Base-by-base conservation (phyloP, 176 grass and related monocot genomes). In the Triticum urartu region DNA sequence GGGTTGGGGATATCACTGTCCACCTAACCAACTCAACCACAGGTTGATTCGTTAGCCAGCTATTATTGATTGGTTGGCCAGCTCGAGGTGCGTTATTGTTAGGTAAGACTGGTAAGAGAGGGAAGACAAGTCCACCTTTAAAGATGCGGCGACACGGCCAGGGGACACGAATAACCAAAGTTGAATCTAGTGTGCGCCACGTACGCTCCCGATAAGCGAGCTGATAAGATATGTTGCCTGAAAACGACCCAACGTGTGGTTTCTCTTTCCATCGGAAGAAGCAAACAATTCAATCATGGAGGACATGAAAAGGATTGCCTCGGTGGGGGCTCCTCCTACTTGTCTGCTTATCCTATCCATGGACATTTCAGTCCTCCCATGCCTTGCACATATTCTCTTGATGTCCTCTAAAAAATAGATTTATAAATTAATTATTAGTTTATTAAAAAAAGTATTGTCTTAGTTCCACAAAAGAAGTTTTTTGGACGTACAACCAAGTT, bases 71-170 rank as follows among this genome's bases (percentile, higher is more conserved):
- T 42, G 36, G 36, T 11, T 42, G 69, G n/a, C 4, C n/a, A 2
- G 42, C n/a, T n/a, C 70, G 45, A 30, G 28, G 28, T 30, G 28
- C 13, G 22, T 38, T 38, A 38, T 7, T 15, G 5, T 74, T 74
- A 74, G 39, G 71, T 74, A 73, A 25, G 11, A 39, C 36, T 38
- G 35, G 7, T 39, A 38, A 7, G 3, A 25, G 70, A 17, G 6
- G 39, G 45, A 26, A 12, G n/a, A 2, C 39, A 73, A 25, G 11
- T 74, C 71, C 35, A 39, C 47, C 47, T 13, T 65, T 54, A 9
- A 74, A 47, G 79, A 87, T 40, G 86, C 70, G 70, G 79, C 86
- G 60, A 87, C 79, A 76, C 69, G 74, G 36, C 59, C 36, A 2
- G 13, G 60, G 2, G 17, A 20, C 78, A 43, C 60, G 9, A 62